These are phyloP conservation scores for Claviceps pusilla DNA, from an alignment of 2,329 filamentous ascomycete species.

Conservation along the genomic window DNA sequence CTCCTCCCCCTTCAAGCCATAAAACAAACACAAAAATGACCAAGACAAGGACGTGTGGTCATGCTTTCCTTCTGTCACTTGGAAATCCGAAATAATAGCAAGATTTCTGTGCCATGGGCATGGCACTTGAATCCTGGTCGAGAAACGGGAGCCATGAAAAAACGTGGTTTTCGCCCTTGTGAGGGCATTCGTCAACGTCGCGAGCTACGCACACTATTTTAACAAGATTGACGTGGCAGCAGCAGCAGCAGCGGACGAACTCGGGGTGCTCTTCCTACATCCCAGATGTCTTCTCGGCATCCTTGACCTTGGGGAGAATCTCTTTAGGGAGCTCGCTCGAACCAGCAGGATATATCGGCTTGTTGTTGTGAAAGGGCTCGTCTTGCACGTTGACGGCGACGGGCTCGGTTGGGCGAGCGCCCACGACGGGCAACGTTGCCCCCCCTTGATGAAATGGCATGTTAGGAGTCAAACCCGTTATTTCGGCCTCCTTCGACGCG, in stretches of 20 bases:
- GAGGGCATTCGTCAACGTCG: slow-evolving; percentile 5
- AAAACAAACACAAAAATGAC: too few relatives aligned
- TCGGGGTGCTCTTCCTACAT: background rate
- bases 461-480: background rate
- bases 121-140: background rate
- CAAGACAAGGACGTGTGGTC: background rate
- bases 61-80: background rate
- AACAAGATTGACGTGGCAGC: slow-evolving; percentile 8
- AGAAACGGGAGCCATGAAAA: background rate
- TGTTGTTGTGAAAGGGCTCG: background rate
- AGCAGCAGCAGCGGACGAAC: slow-evolving; percentile 8
- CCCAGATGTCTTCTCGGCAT: background rate
- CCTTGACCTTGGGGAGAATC: background rate
- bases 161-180: slow-evolving; percentile 1
- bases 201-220: slow-evolving; percentile 9
- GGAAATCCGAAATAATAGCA: background rate
- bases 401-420: background rate
- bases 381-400: background rate
- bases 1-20: too few relatives aligned
- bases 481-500: background rate
- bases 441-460: too few relatives aligned
- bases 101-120: background rate
- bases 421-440: background rate
- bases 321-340: background rate
- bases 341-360: background rate